These are phyloP conservation scores for Cyclanthera cordifolia DNA, from an alignment of 306 rosid species.

Conservation along the genomic window DNA sequence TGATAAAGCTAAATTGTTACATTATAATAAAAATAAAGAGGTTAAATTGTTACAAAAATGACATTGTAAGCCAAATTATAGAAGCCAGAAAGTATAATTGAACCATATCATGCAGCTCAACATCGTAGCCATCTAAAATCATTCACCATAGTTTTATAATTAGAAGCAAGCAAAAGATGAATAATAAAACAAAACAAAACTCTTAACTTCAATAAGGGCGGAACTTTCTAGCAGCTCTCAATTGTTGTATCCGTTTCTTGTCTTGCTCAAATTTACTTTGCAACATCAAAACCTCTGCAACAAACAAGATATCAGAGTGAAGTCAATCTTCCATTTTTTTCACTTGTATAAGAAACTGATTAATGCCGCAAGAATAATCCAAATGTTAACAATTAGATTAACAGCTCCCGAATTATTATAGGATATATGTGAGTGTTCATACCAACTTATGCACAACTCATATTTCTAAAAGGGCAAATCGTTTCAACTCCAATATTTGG, in stretches of 20 bases:
- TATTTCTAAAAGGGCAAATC: too few relatives aligned
- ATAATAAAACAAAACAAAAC: background rate
- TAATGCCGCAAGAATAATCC: background rate
- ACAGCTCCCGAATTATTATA: background rate
- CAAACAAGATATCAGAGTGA: background rate
- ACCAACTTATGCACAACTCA: too few relatives aligned
- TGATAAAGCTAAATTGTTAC: background rate
- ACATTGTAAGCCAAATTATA: background rate
- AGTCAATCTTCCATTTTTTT: background rate
- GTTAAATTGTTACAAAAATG: background rate
- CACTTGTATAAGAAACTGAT: background rate
- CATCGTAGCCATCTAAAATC: background rate
- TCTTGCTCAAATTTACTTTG: constrained; percentile 81
- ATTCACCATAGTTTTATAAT: background rate
- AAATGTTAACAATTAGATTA: background rate
- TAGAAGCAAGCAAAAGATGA: background rate
- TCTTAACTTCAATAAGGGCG: constrained; percentile 51
- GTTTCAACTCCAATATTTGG: too few relatives aligned
- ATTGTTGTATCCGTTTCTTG: constrained; percentile 64
- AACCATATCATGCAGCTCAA: background rate
- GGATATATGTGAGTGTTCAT: too few relatives aligned
- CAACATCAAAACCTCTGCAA: constrained; percentile 71
- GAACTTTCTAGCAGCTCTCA: constrained; percentile 82
- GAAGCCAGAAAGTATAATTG: background rate
- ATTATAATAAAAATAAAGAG: background rate